Conservation (phyloP, 202 grass and related monocot species). For the Zoysia matrella region DNA sequence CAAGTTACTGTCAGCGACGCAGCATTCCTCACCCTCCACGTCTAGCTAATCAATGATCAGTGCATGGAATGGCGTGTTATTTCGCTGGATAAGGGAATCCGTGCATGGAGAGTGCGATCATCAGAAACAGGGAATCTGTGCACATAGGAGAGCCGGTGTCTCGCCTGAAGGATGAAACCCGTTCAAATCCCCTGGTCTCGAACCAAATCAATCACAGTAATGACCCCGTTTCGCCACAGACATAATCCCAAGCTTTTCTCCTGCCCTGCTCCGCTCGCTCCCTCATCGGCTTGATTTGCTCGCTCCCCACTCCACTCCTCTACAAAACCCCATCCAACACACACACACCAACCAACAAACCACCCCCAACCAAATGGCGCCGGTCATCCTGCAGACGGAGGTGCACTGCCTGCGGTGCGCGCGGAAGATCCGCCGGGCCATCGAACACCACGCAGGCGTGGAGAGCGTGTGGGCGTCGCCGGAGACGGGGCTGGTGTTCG, state of each 20-base stretch:
- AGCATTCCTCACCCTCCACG: no score
- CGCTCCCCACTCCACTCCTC: no score
- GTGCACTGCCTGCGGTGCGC: not conserved
- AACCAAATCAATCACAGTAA: not conserved
- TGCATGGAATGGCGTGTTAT: no score
- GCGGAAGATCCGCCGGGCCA: not conserved
- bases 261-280: not conserved
- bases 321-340: not conserved
- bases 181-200: no score
- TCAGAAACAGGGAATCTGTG: no score
- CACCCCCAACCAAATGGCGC: not conserved
- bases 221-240: not conserved
- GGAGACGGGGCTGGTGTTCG: not conserved
- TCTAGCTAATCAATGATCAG: no score
- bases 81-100: no score
- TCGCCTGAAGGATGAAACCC: no score
- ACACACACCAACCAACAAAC: not conserved
- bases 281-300: no score
- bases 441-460: constrained; percentile 5
- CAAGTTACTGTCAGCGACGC: no score
- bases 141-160: no score
- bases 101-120: no score
- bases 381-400: not conserved
- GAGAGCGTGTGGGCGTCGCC: not conserved
- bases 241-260: not conserved